phyloP scores from a whole-genome alignment of 2,329 filamentous ascomycete species.

The Xylaria digitata region DNA sequence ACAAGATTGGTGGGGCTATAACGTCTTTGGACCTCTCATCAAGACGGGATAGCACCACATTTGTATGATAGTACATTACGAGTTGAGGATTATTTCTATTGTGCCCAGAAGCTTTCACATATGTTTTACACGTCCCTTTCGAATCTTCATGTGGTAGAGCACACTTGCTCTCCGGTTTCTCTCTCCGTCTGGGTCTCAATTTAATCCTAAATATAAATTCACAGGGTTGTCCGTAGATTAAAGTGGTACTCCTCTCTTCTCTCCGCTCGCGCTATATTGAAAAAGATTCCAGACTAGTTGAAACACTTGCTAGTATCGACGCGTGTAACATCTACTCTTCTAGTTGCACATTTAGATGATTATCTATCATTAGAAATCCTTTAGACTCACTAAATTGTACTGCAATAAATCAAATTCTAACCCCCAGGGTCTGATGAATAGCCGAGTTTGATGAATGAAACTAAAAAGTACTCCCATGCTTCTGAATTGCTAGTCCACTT shows the following conservation, averaged over 20 bases:
- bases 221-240: neutral
- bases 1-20: slow-evolving; percentile 31
- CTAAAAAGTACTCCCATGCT: no score
- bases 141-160: neutral
- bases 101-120: slow-evolving; percentile 65
- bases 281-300: neutral
- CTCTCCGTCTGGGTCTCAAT: neutral
- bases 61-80: slow-evolving; percentile 48
- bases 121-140: neutral
- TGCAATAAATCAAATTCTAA: no score
- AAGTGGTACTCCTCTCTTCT: neutral
- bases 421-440: no score
- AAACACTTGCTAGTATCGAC: no score
- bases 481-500: no score
- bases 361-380: no score
- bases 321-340: no score
- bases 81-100: slow-evolving; percentile 34
- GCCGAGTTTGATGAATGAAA: no score
- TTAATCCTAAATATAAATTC: neutral
- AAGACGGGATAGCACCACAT: slow-evolving; percentile 33
- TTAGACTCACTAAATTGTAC: no score
- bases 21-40: slow-evolving; percentile 33
- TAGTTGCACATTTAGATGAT: no score
- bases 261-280: neutral
- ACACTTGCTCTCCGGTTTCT: neutral